Percentiles rank a stretch among this genome's conserved stretches.
Evolutionary conservation across 2,329 filamentous ascomycete genomes (phyloP).

Genomic region (Phaeosphaeria sp.): DNA sequence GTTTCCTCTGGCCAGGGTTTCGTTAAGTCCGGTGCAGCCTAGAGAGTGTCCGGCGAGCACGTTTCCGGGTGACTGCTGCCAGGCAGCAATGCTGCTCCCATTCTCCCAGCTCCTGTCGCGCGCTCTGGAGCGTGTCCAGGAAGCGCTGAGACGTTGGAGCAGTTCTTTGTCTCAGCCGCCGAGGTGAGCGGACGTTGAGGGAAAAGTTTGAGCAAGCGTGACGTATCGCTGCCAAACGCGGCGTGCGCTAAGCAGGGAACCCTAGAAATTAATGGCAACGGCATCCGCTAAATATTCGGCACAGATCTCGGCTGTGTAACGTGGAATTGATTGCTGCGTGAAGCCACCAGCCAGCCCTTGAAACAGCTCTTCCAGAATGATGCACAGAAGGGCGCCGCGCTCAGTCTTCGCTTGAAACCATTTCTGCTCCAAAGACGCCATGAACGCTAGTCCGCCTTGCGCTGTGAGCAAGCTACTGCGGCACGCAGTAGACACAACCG

Average conservation of each 20-base stretch:
- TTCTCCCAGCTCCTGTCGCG: background rate
- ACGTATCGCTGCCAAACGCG: conserved; percentile 14
- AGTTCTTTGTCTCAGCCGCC: conserved; percentile 5
- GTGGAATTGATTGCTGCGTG: conserved; percentile 10
- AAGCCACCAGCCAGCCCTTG: conserved; percentile 6
- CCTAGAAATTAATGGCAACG: conserved; percentile 13
- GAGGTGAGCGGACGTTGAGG: conserved; percentile 1
- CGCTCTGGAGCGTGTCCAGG: background rate
- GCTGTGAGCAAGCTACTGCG: background rate
- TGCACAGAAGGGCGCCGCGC: conserved; percentile 12
- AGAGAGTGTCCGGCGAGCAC: conserved; percentile 17
- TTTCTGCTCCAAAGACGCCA: conserved; percentile 15
- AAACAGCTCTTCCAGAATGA: conserved; percentile 21
- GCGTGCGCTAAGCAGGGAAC: conserved; percentile 8
- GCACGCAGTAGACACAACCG: background rate
- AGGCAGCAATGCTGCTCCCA: background rate
- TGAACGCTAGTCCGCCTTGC: conserved; percentile 10
- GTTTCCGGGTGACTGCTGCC: background rate
- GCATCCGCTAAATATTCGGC: conserved; percentile 19
- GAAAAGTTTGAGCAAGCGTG: conserved; percentile 23
- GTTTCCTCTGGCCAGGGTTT: conserved; percentile 12
- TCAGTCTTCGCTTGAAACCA: conserved; percentile 16
- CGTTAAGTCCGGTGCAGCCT: conserved; percentile 29
- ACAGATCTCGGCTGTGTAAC: conserved; percentile 12
- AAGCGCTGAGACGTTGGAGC: background rate